Percentiles rank a stretch among this genome's conserved stretches.
These are phyloP conservation scores for Xylariaceae sp. DNA, from an alignment of 2,329 filamentous ascomycete genomes.

Conservation along the genomic window DNA sequence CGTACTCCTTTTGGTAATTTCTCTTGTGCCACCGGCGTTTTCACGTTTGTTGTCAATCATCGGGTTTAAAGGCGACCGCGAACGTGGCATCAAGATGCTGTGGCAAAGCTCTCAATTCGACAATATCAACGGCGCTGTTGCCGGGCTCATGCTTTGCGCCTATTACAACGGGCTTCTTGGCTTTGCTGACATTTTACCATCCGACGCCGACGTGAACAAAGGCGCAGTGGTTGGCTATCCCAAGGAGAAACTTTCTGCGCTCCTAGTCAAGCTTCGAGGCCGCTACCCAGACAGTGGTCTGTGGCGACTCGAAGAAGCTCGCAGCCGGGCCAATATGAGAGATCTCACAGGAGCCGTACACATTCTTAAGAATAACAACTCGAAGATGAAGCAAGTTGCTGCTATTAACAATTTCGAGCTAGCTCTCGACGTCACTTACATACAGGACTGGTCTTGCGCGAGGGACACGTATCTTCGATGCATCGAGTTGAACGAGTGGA, in stretches of 20 bases:
- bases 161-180: constrained; percentile 88
- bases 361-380: constrained; percentile 57
- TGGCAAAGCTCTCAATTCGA: constrained; percentile 84
- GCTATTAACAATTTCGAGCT: constrained; percentile 84
- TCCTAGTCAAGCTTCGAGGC: constrained; percentile 69
- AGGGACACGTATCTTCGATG: constrained; percentile 71
- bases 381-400: constrained; percentile 82
- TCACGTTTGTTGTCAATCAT: constrained; percentile 81
- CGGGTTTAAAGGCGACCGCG: constrained; percentile 85
- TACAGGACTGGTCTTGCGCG: constrained; percentile 72
- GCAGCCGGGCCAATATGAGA: constrained; percentile 65
- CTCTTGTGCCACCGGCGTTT: constrained; percentile 87
- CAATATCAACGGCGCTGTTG: constrained; percentile 90
- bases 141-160: constrained; percentile 72
- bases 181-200: constrained; percentile 81
- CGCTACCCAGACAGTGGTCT: constrained; percentile 79
- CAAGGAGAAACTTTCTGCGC: constrained; percentile 56
- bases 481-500: constrained; percentile 84
- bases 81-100: constrained; percentile 76
- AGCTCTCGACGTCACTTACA: constrained; percentile 71
- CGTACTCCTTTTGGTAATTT: constrained; percentile 79
- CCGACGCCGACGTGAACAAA: constrained; percentile 49
- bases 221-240: constrained; percentile 68
- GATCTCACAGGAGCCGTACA: constrained; percentile 64
- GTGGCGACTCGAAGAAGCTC: constrained; percentile 85